Conservation (phyloP, 2,329 filamentous ascomycete species). For the Diplocarpon rosae region DNA sequence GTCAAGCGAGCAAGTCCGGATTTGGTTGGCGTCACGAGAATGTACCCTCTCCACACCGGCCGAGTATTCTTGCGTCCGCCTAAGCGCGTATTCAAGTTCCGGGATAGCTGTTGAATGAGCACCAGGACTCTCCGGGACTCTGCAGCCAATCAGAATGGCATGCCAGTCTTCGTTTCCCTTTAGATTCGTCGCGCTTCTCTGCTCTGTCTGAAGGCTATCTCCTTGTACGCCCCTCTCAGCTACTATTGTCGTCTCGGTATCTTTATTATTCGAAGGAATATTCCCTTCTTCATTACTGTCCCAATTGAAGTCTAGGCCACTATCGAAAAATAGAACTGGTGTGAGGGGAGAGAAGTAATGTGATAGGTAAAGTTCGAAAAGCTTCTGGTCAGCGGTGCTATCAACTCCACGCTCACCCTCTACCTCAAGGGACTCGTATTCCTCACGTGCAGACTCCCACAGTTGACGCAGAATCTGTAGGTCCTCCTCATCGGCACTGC, state of each 20-base stretch:
- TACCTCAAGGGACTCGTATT: not conserved
- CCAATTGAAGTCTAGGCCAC: slow-evolving; percentile 34
- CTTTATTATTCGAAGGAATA: not conserved
- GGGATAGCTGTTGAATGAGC: too few relatives aligned
- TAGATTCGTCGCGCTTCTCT: too few relatives aligned
- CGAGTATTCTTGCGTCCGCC: too few relatives aligned
- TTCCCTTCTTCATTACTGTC: not conserved
- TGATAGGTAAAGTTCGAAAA: not conserved
- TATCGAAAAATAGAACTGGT: slow-evolving; percentile 35
- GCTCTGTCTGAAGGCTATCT: too few relatives aligned
- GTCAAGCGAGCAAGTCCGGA: too few relatives aligned
- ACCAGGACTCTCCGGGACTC: too few relatives aligned
- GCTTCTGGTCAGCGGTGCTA: not conserved
- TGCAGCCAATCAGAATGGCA: too few relatives aligned
- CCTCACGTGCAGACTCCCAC: not conserved
- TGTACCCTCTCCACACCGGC: too few relatives aligned
- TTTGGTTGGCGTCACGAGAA: too few relatives aligned
- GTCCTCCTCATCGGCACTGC: slow-evolving; percentile 2
- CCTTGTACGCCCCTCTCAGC: too few relatives aligned
- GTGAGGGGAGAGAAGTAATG: slow-evolving; percentile 32
- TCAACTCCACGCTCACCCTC: not conserved
- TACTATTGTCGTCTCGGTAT: not conserved
- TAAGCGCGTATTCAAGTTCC: too few relatives aligned
- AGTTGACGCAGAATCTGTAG: not conserved
- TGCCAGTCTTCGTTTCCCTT: too few relatives aligned